phyloP scores from a whole-genome alignment of 768 basidiomycete species.

The Phylloporus sp. region DNA sequence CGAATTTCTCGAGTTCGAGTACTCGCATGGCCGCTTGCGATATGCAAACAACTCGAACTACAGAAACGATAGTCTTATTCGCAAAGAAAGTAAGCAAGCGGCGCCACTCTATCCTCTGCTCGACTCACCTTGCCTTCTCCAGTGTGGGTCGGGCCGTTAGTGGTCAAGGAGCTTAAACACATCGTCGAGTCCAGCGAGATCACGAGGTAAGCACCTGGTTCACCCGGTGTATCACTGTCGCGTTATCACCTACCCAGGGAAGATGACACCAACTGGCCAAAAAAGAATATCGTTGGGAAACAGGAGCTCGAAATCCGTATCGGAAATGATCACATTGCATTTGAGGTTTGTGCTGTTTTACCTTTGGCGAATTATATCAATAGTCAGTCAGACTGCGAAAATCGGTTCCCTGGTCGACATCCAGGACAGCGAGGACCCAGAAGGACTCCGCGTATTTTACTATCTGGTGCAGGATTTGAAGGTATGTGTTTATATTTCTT shows the following conservation, averaged over 20 bases:
- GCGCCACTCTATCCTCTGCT: not conserved
- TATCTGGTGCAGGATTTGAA: slow-evolving; percentile 98
- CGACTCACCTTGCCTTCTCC: slow-evolving; percentile 2
- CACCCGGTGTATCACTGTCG: not conserved
- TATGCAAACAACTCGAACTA: slow-evolving; percentile 99
- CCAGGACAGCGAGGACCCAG: slow-evolving; percentile 94
- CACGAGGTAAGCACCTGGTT: slow-evolving; percentile 57
- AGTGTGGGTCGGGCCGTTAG: slow-evolving; percentile 95
- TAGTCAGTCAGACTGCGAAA: slow-evolving; percentile 79
- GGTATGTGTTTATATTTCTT: slow-evolving; percentile 39
- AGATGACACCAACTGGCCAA: slow-evolving; percentile 98
- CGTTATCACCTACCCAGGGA: slow-evolving; percentile 56
- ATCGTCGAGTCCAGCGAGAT: slow-evolving; percentile 93
- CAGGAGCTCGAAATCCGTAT: slow-evolving; percentile 95
- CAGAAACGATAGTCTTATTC: slow-evolving; percentile 92
- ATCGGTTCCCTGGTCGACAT: slow-evolving; percentile 96
- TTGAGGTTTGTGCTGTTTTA: slow-evolving; percentile 62
- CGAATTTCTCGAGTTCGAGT: slow-evolving; percentile 98
- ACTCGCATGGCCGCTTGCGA: slow-evolving; percentile 90
- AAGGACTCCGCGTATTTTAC: slow-evolving; percentile 96
- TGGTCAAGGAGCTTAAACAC: slow-evolving; percentile 91
- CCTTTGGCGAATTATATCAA: not conserved
- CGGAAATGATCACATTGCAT: slow-evolving; percentile 93
- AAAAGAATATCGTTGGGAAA: slow-evolving; percentile 98
- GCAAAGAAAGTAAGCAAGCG: slow-evolving; percentile 87